Conservation (phyloP, 805 yeast species). For the Candida lessepsii region DNA sequence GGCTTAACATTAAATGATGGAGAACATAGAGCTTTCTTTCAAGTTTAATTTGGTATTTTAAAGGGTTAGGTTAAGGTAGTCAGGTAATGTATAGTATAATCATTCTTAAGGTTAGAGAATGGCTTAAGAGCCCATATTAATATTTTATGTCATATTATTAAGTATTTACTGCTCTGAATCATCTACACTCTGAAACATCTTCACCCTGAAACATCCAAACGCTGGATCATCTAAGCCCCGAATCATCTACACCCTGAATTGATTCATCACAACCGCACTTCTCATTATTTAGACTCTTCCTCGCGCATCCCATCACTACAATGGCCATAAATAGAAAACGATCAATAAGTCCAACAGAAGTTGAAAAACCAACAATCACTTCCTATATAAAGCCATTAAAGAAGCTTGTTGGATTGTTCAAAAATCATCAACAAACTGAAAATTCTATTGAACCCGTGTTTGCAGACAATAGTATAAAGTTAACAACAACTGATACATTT, state of each 20-base stretch:
- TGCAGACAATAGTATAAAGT: not conserved
- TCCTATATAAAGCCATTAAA: conserved; percentile 1
- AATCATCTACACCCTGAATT: too few relatives aligned
- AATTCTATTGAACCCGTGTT: not conserved
- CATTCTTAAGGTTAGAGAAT: too few relatives aligned
- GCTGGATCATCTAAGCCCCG: too few relatives aligned
- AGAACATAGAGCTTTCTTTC: conserved; percentile 14
- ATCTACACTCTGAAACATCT: too few relatives aligned
- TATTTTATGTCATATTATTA: too few relatives aligned
- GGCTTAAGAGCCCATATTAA: too few relatives aligned
- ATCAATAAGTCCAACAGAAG: conserved; percentile 19
- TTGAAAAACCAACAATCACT: conserved; percentile 1
- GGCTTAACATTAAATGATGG: conserved; percentile 30
- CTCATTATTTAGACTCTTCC: not conserved
- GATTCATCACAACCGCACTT: too few relatives aligned
- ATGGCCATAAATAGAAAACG: conserved; percentile 13
- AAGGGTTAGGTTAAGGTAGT: too few relatives aligned
- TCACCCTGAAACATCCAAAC: too few relatives aligned
- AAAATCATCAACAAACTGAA: not conserved
- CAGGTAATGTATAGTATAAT: too few relatives aligned
- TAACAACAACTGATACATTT: conserved; percentile 2
- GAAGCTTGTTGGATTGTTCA: conserved; percentile 1
- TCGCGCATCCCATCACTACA: conserved; percentile 6
- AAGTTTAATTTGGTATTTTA: conserved; percentile 5
- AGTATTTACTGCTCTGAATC: too few relatives aligned